Evolutionary conservation across 495 filamentous ascomycete genomes (phyloP).

Genomic region (Lophium mytilinum): DNA sequence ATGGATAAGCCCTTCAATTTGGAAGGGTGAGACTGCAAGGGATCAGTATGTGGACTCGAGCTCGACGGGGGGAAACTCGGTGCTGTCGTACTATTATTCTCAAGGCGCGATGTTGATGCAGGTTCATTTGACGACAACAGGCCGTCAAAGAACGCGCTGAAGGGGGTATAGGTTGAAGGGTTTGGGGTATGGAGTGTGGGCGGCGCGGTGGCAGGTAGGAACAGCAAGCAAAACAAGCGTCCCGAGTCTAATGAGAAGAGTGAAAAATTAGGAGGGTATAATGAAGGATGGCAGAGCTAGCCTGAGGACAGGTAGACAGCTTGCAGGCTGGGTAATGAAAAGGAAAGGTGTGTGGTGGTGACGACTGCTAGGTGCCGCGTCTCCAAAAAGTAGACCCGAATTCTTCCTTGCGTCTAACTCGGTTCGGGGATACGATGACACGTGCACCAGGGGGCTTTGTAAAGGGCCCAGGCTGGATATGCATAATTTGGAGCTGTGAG

Average conservation of each 20-base stretch:
- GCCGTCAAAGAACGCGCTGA: constrained; percentile 55
- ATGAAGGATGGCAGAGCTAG: constrained; percentile 7
- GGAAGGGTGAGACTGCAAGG: constrained; percentile 38
- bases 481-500: too few species aligned
- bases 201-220: not conserved
- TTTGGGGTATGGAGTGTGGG: not conserved
- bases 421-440: too few species aligned
- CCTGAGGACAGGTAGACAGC: constrained; percentile 18
- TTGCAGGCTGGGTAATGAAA: constrained; percentile 12
- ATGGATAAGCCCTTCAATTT: constrained; percentile 38
- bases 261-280: not conserved
- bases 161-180: not conserved
- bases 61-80: not conserved
- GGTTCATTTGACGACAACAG: constrained; percentile 59
- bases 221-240: not conserved
- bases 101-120: constrained; percentile 43
- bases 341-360: constrained; percentile 3
- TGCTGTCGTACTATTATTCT: constrained; percentile 42
- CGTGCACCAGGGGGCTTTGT: too few species aligned
- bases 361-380: not conserved
- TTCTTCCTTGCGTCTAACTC: not conserved
- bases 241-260: not conserved
- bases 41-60: not conserved
- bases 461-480: too few species aligned
- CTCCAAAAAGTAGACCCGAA: not conserved